These are phyloP conservation scores for Saccharomyces pastorianus DNA, from an alignment of 1,139 yeast genomes.

Conservation along the genomic window DNA sequence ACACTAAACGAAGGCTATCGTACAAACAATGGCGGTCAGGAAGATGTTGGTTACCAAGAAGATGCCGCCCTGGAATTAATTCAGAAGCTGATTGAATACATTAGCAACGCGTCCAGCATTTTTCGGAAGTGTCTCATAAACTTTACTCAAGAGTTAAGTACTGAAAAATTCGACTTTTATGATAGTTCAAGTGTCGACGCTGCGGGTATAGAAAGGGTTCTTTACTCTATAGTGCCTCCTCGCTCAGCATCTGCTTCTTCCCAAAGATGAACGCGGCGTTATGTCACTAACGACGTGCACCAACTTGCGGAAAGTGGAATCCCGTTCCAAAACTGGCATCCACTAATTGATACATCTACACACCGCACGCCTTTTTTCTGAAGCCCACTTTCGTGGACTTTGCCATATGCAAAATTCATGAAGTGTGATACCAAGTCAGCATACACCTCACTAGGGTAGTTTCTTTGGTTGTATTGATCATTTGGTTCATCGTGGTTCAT, in stretches of 20 bases:
- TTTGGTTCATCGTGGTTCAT: background rate
- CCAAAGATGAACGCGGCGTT: background rate
- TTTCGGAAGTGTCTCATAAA: slow-evolving; percentile 16
- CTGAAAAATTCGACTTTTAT: slow-evolving; percentile 6
- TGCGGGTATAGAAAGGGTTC: background rate
- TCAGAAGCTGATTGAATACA: slow-evolving; percentile 10
- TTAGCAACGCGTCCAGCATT: slow-evolving; percentile 7
- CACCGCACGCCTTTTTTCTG: background rate
- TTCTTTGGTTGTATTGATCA: background rate
- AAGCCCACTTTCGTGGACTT: background rate
- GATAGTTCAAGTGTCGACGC: slow-evolving; percentile 6
- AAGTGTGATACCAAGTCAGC: background rate
- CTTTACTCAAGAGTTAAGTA: slow-evolving; percentile 15
- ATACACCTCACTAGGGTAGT: background rate
- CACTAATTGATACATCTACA: background rate
- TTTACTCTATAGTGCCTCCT: background rate
- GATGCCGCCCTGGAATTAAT: slow-evolving; percentile 12
- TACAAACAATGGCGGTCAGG: background rate
- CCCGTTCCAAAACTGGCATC: background rate
- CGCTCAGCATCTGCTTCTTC: slow-evolving; percentile 5
- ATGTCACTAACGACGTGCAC: background rate
- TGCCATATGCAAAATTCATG: background rate
- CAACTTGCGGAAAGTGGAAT: background rate
- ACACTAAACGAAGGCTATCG: background rate
- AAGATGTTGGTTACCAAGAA: slow-evolving; percentile 9